Evolutionary conservation across 2,329 filamentous ascomycete species (phyloP), one percentile per base, ranked within the genome.

Genomic region (Leptodontidium sp.): DNA sequence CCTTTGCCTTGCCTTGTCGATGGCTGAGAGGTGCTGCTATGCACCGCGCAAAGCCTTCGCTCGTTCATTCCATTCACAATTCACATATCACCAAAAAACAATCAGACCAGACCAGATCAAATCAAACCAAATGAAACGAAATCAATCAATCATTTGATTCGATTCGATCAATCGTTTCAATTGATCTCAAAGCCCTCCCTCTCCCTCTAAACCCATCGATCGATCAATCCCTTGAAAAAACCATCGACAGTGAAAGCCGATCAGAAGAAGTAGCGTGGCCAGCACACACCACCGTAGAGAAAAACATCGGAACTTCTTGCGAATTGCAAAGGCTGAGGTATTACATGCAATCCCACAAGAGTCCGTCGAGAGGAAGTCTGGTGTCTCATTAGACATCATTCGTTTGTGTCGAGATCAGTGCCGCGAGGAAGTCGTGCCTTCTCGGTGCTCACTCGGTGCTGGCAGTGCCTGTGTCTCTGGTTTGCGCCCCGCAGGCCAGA

Each of bases 401-500:
- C 40, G 43, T 40, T 9, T 40, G 43, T 32, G n/a, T 64, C 38
- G 50, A 32, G 29, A 61, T 74, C 67, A 77, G 55, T 75, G 74
- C 52, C 75, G 71, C 11, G 75, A 75, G 69, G 73, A 67, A 68
- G 70, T 57, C 57, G 61, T 17, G 53, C 29, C 35, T 21, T 75
- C 72, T n/a, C 70, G 68, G 38, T 70, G 55, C 17, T 75, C 72
- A 4, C 57, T 35, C 61, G 66, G 64, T 7, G 70, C 62, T 26
- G 69, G 62, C 26, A 68, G 40, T n/a, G 68, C 64, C 63, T 73
- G 73, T 26, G 70, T 62, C 62, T 78, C 76, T 61, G 75, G 77
- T 50, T 75, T 76, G 47, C 75, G 73, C 50, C 76, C 78, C 47
- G 76, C 72, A 53, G 74, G 76, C 95, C 95, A 99, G 84, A 99